Conservation (phyloP, 1,284 basidiomycete species). For the Fomitopsis palustris region DNA sequence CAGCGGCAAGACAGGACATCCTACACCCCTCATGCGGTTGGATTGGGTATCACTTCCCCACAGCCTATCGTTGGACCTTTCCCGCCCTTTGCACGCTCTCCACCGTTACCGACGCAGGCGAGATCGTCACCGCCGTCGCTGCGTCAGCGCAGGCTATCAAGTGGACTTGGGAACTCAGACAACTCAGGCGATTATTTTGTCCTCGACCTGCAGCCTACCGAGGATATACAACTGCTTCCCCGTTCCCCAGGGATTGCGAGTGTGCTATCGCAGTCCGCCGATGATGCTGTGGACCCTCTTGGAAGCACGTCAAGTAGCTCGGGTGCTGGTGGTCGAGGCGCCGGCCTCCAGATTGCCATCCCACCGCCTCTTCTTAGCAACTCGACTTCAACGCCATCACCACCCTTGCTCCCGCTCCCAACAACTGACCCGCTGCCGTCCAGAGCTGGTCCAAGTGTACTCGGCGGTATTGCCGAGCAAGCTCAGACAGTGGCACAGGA, state of each 20-base stretch:
- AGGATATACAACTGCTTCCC: conserved; percentile 13
- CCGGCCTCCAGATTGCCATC: conserved; percentile 20
- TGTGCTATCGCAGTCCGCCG: background rate
- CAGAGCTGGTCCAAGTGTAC: conserved; percentile 1
- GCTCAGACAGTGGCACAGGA: background rate
- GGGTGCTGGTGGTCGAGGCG: conserved; percentile 9
- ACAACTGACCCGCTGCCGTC: conserved; percentile 8
- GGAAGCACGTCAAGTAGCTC: background rate
- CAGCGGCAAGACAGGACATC: conserved; percentile 20
- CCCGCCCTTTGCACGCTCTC: conserved; percentile 16
- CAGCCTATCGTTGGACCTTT: conserved; percentile 23
- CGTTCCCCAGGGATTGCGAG: conserved; percentile 6
- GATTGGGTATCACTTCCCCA: conserved; percentile 25
- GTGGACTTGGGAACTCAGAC: conserved; percentile 10
- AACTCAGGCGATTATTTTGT: conserved; percentile 14
- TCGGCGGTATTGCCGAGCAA: background rate
- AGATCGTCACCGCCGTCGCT: conserved; percentile 20
- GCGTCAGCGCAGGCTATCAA: conserved; percentile 15
- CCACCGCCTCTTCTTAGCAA: conserved; percentile 19
- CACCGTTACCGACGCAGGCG: conserved; percentile 15
- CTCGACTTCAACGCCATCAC: conserved; percentile 21
- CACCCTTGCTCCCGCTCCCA: conserved; percentile 15
- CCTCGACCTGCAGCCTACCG: conserved; percentile 10
- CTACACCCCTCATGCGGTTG: conserved; percentile 25
- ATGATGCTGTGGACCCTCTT: background rate